Percentiles rank a stretch among this genome's conserved stretches.
These are phyloP conservation scores for Calonectria hawksworthii DNA, from an alignment of 2,329 filamentous ascomycete species.

Conservation along the genomic window DNA sequence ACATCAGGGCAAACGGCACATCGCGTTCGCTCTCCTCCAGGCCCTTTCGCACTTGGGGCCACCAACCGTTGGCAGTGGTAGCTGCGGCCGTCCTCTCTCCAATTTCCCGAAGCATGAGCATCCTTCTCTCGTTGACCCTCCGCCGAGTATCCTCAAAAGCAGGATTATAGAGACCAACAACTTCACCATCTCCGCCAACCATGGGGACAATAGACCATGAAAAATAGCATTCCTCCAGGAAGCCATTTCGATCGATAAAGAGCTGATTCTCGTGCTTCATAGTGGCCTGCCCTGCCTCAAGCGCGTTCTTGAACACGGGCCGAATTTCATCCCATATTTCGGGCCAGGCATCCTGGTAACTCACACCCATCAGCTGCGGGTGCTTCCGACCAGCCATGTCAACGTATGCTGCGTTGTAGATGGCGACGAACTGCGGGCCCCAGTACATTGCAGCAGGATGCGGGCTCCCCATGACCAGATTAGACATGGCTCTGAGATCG, in stretches of 20 bases:
- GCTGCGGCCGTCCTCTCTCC: conserved; percentile 81
- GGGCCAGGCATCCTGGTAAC: conserved; percentile 76
- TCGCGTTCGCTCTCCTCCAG: conserved; percentile 82
- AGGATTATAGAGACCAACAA: conserved; percentile 84
- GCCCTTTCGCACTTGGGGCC: conserved; percentile 77
- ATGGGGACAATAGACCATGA: conserved; percentile 87
- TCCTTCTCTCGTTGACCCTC: conserved; percentile 83
- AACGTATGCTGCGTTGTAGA: conserved; percentile 83
- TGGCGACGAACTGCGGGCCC: conserved; percentile 76
- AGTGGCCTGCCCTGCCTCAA: conserved; percentile 79
- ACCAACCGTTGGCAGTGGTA: conserved; percentile 81
- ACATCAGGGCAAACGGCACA: conserved; percentile 82
- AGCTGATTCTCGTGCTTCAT: conserved; percentile 88
- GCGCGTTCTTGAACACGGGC: conserved; percentile 77
- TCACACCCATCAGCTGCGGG: conserved; percentile 80
- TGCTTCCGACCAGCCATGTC: conserved; percentile 83
- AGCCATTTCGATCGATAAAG: conserved; percentile 78
- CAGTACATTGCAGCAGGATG: conserved; percentile 85
- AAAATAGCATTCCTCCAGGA: conserved; percentile 85
- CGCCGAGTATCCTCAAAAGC: conserved; percentile 85
- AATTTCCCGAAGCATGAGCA: conserved; percentile 83
- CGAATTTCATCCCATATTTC: conserved; percentile 83
- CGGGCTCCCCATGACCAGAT: conserved; percentile 84
- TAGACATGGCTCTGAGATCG: conserved; percentile 83
- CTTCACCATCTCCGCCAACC: conserved; percentile 79